Evolutionary conservation across 108 stramenopile genomes (phyloP).

Genomic region (Mediolabrus comicus): DNA sequence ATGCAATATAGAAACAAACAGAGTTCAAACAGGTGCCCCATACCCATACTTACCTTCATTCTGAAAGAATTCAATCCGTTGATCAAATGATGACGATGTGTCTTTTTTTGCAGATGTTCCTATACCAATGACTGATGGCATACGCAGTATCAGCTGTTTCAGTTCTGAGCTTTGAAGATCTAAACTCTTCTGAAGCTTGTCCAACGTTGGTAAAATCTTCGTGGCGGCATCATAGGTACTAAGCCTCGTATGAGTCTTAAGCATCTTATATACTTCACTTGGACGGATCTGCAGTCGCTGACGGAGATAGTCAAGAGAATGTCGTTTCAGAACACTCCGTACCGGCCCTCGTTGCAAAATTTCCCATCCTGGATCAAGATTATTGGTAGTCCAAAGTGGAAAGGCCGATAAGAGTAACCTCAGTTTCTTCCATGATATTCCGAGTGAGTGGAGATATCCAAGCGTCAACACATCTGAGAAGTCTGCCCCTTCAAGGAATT

Average conservation of each 20-base stretch:
- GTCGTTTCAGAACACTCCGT: slow-evolving; percentile 23
- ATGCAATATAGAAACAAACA: background rate
- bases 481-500: slow-evolving; percentile 34
- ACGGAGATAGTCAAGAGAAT: slow-evolving; percentile 43
- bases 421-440: slow-evolving; percentile 47
- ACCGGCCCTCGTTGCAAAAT: slow-evolving; percentile 25
- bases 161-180: slow-evolving; percentile 34
- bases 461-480: slow-evolving; percentile 40
- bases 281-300: slow-evolving; percentile 42
- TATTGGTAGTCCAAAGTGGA: slow-evolving; percentile 37
- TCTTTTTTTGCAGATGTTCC: slow-evolving; percentile 9
- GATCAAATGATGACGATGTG: slow-evolving; percentile 12
- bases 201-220: slow-evolving; percentile 34
- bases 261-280: slow-evolving; percentile 35
- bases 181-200: slow-evolving; percentile 42
- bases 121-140: slow-evolving; percentile 57
- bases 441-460: slow-evolving; percentile 39
- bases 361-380: slow-evolving; percentile 53
- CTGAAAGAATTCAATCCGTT: slow-evolving; percentile 40
- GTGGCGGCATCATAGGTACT: slow-evolving; percentile 37
- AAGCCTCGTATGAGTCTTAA: slow-evolving; percentile 49
- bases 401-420: slow-evolving; percentile 33
- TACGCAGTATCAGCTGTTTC: slow-evolving; percentile 30
- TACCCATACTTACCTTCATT: slow-evolving; percentile 38
- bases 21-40: background rate